Percentiles rank a stretch among this genome's conserved stretches.
Evolutionary conservation across 495 filamentous ascomycete species (phyloP).

Genomic region (Ascobolus immersus): DNA sequence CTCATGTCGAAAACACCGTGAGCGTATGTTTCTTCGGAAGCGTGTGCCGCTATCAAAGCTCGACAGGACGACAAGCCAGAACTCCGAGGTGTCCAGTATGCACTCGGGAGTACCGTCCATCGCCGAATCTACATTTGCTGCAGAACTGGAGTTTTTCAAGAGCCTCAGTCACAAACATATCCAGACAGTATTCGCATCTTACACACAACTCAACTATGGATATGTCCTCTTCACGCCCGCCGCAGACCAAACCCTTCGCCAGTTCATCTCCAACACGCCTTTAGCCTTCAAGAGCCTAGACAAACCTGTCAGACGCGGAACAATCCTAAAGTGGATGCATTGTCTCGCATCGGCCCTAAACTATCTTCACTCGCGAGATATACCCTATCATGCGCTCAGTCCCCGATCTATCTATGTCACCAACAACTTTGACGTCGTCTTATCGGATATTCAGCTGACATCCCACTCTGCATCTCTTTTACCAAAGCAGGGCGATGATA

Average conservation of each 20-base stretch:
- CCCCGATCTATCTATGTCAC: constrained; percentile 65
- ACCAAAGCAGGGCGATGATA: too few relatives aligned
- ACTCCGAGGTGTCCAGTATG: too few relatives aligned
- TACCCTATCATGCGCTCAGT: constrained; percentile 54
- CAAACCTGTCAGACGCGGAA: constrained; percentile 41
- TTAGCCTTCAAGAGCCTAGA: constrained; percentile 39
- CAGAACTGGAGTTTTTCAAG: too few relatives aligned
- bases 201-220: constrained; percentile 43
- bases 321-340: constrained; percentile 65
- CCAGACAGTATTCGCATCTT: constrained; percentile 56
- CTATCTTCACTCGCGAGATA: constrained; percentile 46
- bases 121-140: too few relatives aligned
- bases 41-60: too few relatives aligned
- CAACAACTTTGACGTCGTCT: constrained; percentile 37
- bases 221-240: constrained; percentile 54
- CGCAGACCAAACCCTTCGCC: constrained; percentile 49
- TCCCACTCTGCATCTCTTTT: too few relatives aligned
- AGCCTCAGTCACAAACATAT: constrained; percentile 56
- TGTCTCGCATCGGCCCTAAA: constrained; percentile 57
- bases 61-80: too few relatives aligned
- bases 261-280: constrained; percentile 45
- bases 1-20: too few relatives aligned
- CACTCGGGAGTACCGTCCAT: too few relatives aligned
- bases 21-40: too few relatives aligned
- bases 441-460: constrained; percentile 35